Percentiles rank a stretch among this genome's conserved stretches.
Conservation (phyloP, 2,329 filamentous ascomycete genomes). For the Samsoniella hepiali region DNA sequence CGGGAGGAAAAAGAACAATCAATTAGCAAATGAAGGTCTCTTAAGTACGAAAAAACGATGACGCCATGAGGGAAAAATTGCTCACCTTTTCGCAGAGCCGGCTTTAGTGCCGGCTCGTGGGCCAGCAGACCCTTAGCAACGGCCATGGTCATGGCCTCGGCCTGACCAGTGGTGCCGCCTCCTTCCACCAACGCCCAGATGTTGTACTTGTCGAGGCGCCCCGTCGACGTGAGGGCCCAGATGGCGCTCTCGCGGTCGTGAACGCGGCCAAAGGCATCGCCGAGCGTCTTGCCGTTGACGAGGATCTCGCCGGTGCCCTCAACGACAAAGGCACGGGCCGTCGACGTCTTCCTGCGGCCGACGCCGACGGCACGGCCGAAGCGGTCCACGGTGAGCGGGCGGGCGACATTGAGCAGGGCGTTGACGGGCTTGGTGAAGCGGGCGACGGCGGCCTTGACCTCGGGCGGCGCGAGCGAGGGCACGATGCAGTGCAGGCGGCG, state of each 20-base stretch:
- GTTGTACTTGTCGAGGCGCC: slow-evolving; percentile 93
- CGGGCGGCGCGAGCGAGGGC: slow-evolving; percentile 67
- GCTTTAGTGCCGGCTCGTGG: slow-evolving; percentile 91
- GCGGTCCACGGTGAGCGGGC: slow-evolving; percentile 66
- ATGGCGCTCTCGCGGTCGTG: slow-evolving; percentile 93
- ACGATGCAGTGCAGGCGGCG: slow-evolving; percentile 83
- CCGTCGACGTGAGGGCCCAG: slow-evolving; percentile 82
- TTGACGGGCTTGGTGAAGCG: slow-evolving; percentile 74
- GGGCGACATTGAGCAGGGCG: slow-evolving; percentile 61
- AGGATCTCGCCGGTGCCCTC: slow-evolving; percentile 89
- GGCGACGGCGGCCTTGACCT: slow-evolving; percentile 62
- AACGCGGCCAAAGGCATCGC: slow-evolving; percentile 76
- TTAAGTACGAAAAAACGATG: background rate
- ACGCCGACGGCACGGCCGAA: slow-evolving; percentile 76
- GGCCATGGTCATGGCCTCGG: slow-evolving; percentile 88
- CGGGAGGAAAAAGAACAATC: slow-evolving; percentile 31
- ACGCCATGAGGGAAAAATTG: background rate
- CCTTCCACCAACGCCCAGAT: slow-evolving; percentile 82
- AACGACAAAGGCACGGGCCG: slow-evolving; percentile 81
- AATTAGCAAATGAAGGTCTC: slow-evolving; percentile 15
- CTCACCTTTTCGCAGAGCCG: slow-evolving; percentile 83
- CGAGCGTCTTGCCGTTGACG: slow-evolving; percentile 85
- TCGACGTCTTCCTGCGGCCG: slow-evolving; percentile 83
- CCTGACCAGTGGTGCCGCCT: slow-evolving; percentile 91
- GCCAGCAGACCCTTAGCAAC: slow-evolving; percentile 83